Evolutionary conservation across 2,329 filamentous ascomycete genomes (phyloP).

Genomic region (Fusarium odoratissimum): DNA sequence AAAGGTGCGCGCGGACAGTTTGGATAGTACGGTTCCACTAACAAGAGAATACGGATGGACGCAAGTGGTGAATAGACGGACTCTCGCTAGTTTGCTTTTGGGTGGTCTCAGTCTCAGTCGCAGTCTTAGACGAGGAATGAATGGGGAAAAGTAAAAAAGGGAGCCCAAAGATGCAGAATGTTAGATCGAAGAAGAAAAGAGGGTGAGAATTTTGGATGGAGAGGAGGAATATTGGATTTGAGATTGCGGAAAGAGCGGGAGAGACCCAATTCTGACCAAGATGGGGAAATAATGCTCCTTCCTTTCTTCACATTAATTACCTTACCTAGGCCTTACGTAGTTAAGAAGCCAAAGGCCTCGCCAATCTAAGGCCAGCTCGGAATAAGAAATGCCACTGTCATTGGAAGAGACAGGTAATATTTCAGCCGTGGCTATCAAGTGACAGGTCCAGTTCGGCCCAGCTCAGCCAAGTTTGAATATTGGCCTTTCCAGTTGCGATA

Average conservation of each 20-base stretch:
- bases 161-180: conserved; percentile 12
- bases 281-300: conserved; percentile 29
- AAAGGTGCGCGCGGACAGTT: conserved; percentile 9
- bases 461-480: conserved; percentile 12
- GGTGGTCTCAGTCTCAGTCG: conserved; percentile 22
- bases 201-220: conserved; percentile 11
- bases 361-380: conserved; percentile 26
- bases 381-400: conserved; percentile 16
- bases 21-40: conserved; percentile 17
- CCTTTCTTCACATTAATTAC: conserved; percentile 30
- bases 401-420: conserved; percentile 16
- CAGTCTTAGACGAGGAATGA: conserved; percentile 28
- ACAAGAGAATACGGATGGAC: background rate
- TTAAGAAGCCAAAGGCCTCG: conserved; percentile 11
- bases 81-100: conserved; percentile 21
- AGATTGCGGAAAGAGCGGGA: conserved; percentile 34
- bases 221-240: conserved; percentile 15
- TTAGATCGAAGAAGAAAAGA: conserved; percentile 13
- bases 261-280: conserved; percentile 24
- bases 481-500: conserved; percentile 25
- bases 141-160: conserved; percentile 9
- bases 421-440: background rate
- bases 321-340: conserved; percentile 12
- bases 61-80: background rate
- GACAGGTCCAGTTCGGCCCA: conserved; percentile 1